Conservation (phyloP, 2,329 filamentous ascomycete species). For the Botrytis pseudocinerea region DNA sequence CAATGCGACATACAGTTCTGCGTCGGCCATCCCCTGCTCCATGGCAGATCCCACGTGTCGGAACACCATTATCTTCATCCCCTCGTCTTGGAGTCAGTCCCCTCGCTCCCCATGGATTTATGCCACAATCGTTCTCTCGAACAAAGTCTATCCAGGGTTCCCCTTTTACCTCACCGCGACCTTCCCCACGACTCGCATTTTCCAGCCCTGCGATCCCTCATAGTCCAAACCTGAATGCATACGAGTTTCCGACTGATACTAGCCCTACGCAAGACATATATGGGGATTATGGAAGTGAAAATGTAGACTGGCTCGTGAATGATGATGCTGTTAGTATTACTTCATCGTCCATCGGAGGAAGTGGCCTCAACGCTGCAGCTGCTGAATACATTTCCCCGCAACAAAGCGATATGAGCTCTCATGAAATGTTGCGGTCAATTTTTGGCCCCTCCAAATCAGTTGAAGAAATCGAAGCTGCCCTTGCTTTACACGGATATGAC, state of each 20-base stretch:
- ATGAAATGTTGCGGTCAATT: constrained; percentile 96
- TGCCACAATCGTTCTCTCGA: constrained; percentile 74
- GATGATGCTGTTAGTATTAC: constrained; percentile 82
- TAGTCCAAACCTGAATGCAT: constrained; percentile 90
- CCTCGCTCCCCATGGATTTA: constrained; percentile 80
- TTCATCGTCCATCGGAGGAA: constrained; percentile 69
- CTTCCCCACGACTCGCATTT: constrained; percentile 86
- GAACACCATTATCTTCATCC: constrained; percentile 78
- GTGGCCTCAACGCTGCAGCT: constrained; percentile 73
- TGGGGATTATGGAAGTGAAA: constrained; percentile 88
- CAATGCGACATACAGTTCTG: constrained; percentile 84
- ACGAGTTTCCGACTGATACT: constrained; percentile 84
- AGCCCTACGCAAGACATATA: constrained; percentile 82
- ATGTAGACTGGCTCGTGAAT: constrained; percentile 92
- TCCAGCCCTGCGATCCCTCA: constrained; percentile 90
- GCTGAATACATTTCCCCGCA: constrained; percentile 72
- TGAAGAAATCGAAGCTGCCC: constrained; percentile 89
- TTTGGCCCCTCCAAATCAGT: constrained; percentile 85
- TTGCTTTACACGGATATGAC: constrained; percentile 89
- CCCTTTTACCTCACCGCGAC: constrained; percentile 90
- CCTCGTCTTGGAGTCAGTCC: constrained; percentile 80
- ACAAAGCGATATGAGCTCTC: constrained; percentile 90
- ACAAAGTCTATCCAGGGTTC: constrained; percentile 79
- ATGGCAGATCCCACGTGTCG: constrained; percentile 73
- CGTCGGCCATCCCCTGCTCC: constrained; percentile 89